These are phyloP conservation scores for Gardenia jasminoides DNA, from an alignment of 257 asterid genomes.

Conservation along the genomic window DNA sequence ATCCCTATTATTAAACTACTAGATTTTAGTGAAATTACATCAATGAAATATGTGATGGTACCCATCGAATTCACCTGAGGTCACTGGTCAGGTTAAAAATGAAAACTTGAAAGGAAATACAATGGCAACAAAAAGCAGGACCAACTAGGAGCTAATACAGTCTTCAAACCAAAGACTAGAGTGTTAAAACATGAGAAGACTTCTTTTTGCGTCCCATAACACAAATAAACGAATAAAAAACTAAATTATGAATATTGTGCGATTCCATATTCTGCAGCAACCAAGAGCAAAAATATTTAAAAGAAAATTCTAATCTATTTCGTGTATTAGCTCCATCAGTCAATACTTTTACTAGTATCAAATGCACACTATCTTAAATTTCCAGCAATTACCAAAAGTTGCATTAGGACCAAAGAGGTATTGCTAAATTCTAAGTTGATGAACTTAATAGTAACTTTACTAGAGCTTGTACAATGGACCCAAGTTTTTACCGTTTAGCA, in stretches of 20 bases:
- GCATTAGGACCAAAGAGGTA: not conserved
- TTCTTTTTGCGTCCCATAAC: not conserved
- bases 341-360: not conserved
- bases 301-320: not conserved
- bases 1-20: slow-evolving; percentile 8
- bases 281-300: not conserved
- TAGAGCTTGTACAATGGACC: too few species aligned
- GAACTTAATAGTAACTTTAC: not conserved
- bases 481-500: not conserved
- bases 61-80: too few species aligned
- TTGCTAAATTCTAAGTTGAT: not conserved
- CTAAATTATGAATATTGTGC: not conserved
- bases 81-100: not conserved
- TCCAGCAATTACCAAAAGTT: not conserved
- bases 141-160: too few species aligned
- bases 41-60: not conserved
- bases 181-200: not conserved
- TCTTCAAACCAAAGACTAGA: not conserved
- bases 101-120: not conserved
- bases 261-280: not conserved
- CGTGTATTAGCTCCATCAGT: not conserved
- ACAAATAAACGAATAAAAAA: not conserved
- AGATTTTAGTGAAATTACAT: not conserved
- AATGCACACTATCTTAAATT: not conserved
- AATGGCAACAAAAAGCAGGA: not conserved